Percentiles rank a stretch among this genome's conserved stretches.
phyloP scores from a whole-genome alignment of 73 alveolate species.

The Tetrahymena elliotti region DNA sequence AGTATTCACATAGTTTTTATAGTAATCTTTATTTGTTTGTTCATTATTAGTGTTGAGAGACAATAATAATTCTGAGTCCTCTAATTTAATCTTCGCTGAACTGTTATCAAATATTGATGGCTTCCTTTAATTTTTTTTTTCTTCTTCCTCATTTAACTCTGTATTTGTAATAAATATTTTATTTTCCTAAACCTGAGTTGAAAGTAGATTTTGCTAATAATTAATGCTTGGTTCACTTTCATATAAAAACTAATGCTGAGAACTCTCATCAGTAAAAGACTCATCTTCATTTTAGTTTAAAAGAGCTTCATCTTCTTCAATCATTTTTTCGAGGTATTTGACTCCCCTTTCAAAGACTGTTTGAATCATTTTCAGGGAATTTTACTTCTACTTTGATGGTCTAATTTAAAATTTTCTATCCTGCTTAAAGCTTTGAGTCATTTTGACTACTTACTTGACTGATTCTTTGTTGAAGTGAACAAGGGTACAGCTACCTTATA shows the following conservation, averaged over 20 bases:
- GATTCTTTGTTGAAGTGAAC: background rate
- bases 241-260: background rate
- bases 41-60: background rate
- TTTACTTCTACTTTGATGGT: background rate
- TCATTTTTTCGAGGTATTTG: background rate
- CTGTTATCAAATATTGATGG: background rate
- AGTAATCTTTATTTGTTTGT: background rate
- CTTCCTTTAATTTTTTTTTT: background rate
- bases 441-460: background rate
- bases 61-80: background rate
- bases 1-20: background rate
- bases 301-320: background rate
- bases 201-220: background rate
- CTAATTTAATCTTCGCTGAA: background rate
- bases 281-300: background rate
- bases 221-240: background rate
- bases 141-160: background rate
- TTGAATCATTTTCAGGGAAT: background rate
- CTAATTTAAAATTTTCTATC: background rate
- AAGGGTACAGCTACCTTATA: background rate
- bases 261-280: background rate
- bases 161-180: background rate
- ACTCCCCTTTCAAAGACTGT: background rate
- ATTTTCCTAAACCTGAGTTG: background rate
- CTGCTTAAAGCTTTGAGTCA: background rate